These are phyloP conservation scores for Eucalyptus fibrosa DNA, from an alignment of 345 rosid genomes.

Conservation along the genomic window DNA sequence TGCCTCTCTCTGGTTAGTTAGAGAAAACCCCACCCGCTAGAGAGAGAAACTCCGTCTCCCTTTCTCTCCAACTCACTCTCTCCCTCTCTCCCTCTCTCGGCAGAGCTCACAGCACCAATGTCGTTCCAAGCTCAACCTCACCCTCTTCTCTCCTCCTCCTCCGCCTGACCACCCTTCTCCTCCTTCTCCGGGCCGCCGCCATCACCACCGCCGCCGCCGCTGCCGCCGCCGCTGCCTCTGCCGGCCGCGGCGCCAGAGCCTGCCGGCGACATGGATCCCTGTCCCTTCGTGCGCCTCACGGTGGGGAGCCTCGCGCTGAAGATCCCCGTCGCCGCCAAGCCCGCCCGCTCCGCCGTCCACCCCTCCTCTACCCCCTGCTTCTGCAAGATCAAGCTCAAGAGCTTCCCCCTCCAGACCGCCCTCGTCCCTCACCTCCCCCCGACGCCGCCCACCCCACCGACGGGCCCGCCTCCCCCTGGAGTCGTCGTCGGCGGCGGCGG, in stretches of 20 bases:
- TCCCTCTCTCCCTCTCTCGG: neutral
- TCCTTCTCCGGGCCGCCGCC: neutral
- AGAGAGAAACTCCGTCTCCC: neutral
- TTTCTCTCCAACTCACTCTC: neutral
- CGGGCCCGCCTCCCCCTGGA: conserved; percentile 9
- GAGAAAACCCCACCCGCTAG: neutral
- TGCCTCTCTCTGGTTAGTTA: neutral
- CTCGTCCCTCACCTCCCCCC: conserved; percentile 50
- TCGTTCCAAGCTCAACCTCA: neutral
- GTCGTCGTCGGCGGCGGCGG: neutral
- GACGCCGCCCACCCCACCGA: conserved; percentile 27
- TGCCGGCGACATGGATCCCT: conserved; percentile 63
- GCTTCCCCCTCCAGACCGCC: conserved; percentile 50
- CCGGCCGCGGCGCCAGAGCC: neutral
- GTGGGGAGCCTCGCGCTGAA: conserved; percentile 63
- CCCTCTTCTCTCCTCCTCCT: neutral
- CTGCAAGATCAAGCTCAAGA: conserved; percentile 65
- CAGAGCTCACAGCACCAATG: neutral
- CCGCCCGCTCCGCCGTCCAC: conserved; percentile 65
- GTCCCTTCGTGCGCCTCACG: conserved; percentile 78
- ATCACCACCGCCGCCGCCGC: neutral
- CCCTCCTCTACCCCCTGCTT: conserved; percentile 78
- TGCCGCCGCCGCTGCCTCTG: neutral
- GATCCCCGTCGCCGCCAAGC: conserved; percentile 54
- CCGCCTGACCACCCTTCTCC: neutral